Base-by-base conservation (phyloP, 1,139 yeast species). In the Magnusiomyces tetraspermus region DNA sequence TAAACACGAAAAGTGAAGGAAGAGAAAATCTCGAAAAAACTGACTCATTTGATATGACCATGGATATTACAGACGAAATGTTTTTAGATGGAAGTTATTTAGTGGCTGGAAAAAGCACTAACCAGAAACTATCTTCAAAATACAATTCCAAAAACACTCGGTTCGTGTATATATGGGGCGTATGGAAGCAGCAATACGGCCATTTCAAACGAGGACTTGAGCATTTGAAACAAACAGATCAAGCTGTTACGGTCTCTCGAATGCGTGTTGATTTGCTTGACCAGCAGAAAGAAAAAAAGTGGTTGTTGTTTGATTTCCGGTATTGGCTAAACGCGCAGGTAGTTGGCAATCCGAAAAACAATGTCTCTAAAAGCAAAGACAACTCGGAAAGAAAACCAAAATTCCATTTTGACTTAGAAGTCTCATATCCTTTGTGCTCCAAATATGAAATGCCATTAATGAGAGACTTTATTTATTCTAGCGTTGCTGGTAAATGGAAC, bases 231-330 rank as follows among this genome's bases (percentile, higher is more conserved):
- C 10, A 28, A 28, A 28, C 11, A 11, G 6, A 11, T 28, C 31
- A 28, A 28, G 31, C 31, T 28, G 31, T 6, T 8, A 11, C 11
- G 6, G 31, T 28, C 11, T 28, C 31, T 8, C 31, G 11, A 28
- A 8, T 28, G 31, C 6, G 31, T 28, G 31, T 28, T 28, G 31
- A 28, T 28, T 28, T 28, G 31, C 6, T 8, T 28, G 31, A 28
- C 6, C 31, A 28, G 11, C 11, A 28, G 6, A 15, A 15, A 13
- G 10, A 8, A 6, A 33, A 33, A 17, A 57, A 15, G 59, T 63
- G 1, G 76, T 73, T 1, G 62, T 77, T 36, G 66, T 66, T 37
- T 80, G 83, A 82, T 80, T 79, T 58, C 60, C 67, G 53, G 68
- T 68, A 47, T 66, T 52, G 54, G 54, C 38, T 52, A 17, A 41